Conservation (phyloP, 352 stramenopile species). For the Sclerospora graminicola region DNA sequence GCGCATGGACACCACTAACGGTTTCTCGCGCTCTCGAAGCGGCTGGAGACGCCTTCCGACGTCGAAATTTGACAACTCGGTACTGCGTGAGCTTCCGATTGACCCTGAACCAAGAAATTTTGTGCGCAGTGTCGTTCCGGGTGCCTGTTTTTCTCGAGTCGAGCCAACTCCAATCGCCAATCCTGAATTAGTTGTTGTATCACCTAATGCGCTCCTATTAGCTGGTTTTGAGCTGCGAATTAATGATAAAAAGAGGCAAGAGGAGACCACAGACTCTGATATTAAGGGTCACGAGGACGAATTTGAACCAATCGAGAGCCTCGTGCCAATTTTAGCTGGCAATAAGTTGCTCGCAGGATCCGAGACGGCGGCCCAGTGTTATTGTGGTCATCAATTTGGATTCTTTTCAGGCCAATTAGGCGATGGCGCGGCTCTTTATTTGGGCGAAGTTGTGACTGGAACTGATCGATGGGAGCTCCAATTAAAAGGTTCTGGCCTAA, state of each 20-base stretch:
- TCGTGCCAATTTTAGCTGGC: constrained; percentile 52
- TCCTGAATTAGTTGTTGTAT: constrained; percentile 48
- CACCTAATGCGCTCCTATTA: constrained; percentile 41
- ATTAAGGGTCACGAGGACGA: constrained; percentile 10
- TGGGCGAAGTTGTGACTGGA: constrained; percentile 70
- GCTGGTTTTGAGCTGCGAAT: constrained; percentile 38
- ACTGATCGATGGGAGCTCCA: constrained; percentile 88
- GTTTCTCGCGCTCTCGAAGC: constrained; percentile 15
- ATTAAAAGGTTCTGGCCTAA: constrained; percentile 93
- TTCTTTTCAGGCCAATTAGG: constrained; percentile 88
- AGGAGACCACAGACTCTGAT: not conserved
- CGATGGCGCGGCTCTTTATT: constrained; percentile 83
- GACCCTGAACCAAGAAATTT: constrained; percentile 41
- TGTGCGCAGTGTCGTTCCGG: constrained; percentile 34
- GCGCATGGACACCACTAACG: constrained; percentile 2
- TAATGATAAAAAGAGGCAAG: not conserved
- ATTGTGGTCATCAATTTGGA: constrained; percentile 89
- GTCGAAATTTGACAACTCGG: constrained; percentile 44
- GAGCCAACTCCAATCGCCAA: constrained; percentile 43
- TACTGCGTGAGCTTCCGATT: constrained; percentile 52
- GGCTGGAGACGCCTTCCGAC: constrained; percentile 33
- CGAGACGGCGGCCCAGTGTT: constrained; percentile 80
- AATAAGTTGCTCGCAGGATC: constrained; percentile 69
- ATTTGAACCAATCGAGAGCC: constrained; percentile 25
- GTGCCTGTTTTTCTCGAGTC: constrained; percentile 58